phyloP scores from a whole-genome alignment of 2,329 filamentous ascomycete genomes.

The Microsporum audouinii region DNA sequence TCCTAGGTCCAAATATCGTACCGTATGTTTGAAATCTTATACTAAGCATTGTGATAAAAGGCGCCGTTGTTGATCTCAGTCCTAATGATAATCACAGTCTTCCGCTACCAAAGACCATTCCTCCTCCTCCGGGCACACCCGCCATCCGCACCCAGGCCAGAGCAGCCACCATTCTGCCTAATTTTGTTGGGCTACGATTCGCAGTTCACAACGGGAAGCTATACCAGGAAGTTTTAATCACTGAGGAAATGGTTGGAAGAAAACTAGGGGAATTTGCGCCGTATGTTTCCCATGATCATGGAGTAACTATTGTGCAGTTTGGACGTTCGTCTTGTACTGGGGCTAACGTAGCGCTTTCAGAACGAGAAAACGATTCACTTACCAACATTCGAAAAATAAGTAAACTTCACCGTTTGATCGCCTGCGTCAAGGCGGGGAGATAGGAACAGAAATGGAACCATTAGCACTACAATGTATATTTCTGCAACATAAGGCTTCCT shows the following conservation, averaged over 20 bases:
- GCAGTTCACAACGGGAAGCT: conserved; percentile 85
- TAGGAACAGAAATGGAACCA: background rate
- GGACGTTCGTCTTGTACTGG: background rate
- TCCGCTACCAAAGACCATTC: conserved; percentile 31
- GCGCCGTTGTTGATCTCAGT: background rate
- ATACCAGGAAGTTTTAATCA: conserved; percentile 71
- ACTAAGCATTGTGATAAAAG: background rate
- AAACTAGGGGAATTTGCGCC: conserved; percentile 86
- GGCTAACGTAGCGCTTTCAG: conserved; percentile 28
- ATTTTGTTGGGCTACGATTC: conserved; percentile 81
- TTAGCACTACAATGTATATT: background rate
- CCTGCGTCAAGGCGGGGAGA: background rate
- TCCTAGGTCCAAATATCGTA: conserved; percentile 55
- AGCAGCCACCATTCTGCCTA: conserved; percentile 78
- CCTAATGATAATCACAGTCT: conserved; percentile 20
- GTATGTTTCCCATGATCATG: conserved; percentile 44
- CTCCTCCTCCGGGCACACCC: conserved; percentile 50
- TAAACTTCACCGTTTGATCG: background rate
- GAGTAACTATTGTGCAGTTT: background rate
- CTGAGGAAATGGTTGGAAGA: conserved; percentile 92
- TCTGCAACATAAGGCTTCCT: background rate
- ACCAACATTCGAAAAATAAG: conserved; percentile 58
- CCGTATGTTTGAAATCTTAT: conserved; percentile 42
- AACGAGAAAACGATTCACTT: conserved; percentile 56
- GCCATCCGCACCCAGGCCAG: conserved; percentile 81